Evolutionary conservation across 78 protist genomes (phyloP).

Genomic region (Anaeramoeba flamelloides): DNA sequence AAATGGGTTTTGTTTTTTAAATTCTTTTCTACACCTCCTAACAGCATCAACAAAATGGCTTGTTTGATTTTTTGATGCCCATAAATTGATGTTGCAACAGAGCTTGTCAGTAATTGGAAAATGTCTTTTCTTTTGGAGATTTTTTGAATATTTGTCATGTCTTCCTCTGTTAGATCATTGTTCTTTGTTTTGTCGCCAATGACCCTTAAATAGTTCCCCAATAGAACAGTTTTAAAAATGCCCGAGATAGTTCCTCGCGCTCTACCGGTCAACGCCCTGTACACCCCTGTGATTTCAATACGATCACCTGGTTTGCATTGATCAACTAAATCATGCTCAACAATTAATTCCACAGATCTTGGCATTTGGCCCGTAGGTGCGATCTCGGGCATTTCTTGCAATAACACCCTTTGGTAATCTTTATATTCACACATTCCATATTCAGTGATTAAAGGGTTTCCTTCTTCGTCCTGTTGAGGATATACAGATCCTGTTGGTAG

Average conservation of each 20-base stretch:
- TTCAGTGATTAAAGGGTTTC: conserved; percentile 79
- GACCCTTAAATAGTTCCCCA: conserved; percentile 47
- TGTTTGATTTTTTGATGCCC: conserved; percentile 73
- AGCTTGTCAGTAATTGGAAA: background rate
- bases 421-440: conserved; percentile 74
- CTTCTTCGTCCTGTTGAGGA: conserved; percentile 54
- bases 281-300: conserved; percentile 43
- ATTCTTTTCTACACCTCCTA: conserved; percentile 88
- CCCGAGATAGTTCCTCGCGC: background rate
- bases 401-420: conserved; percentile 57
- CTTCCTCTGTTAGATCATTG: conserved; percentile 13
- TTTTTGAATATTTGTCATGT: conserved; percentile 27
- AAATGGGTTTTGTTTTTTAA: conserved; percentile 68
- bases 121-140: conserved; percentile 8
- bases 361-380: conserved; percentile 98
- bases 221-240: conserved; percentile 40
- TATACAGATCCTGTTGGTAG: conserved; percentile 43
- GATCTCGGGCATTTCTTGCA: conserved; percentile 94
- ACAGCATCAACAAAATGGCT: conserved; percentile 70
- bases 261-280: conserved; percentile 24
- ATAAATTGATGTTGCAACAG: conserved; percentile 37
- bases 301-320: conserved; percentile 89
- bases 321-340: conserved; percentile 83
- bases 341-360: conserved; percentile 54
- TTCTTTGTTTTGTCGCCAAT: conserved; percentile 11